These are phyloP conservation scores for Rhododendron simsii DNA, from an alignment of 148 eudicot genomes.

Conservation along the genomic window DNA sequence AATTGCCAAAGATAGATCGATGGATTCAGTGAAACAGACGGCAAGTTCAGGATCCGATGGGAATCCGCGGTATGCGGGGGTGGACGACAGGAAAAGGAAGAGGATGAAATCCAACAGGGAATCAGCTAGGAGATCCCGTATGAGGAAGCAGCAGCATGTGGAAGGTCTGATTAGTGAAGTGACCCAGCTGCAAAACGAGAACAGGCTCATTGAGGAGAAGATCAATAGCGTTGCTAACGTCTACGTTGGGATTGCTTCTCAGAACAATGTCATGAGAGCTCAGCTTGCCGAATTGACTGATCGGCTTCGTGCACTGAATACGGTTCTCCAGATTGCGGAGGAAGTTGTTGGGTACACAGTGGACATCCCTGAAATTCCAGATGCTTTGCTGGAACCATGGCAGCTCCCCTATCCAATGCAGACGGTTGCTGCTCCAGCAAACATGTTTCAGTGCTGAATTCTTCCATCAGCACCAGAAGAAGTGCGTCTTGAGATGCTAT, in stretches of 20 bases:
- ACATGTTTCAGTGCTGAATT: conserved; percentile 46
- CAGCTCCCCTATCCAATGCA: conserved; percentile 75
- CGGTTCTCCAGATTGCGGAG: conserved; percentile 59
- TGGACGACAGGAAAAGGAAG: conserved; percentile 75
- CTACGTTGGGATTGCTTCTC: conserved; percentile 40
- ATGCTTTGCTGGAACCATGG: conserved; percentile 83
- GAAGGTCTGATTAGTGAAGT: conserved; percentile 48
- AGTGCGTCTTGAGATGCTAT: background rate
- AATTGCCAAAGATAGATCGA: background rate
- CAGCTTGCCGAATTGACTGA: conserved; percentile 69
- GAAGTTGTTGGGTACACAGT: conserved; percentile 60
- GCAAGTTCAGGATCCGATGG: conserved; percentile 56
- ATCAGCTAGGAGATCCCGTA: conserved; percentile 76
- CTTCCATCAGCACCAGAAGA: background rate
- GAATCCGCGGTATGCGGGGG: conserved; percentile 33
- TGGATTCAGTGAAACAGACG: conserved; percentile 31
- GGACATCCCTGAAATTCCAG: conserved; percentile 78
- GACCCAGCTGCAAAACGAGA: conserved; percentile 43
- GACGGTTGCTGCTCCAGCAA: conserved; percentile 41
- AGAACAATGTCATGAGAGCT: conserved; percentile 78
- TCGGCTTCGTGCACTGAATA: conserved; percentile 55
- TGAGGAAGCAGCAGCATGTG: conserved; percentile 74
- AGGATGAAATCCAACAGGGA: conserved; percentile 85
- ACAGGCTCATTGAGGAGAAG: conserved; percentile 31
- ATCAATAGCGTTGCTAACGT: conserved; percentile 35